Percentiles rank a stretch among this genome's conserved stretches.
These are phyloP conservation scores for Backusella macrospora DNA, from an alignment of 192 early-diverging fungal genomes.

Conservation along the genomic window DNA sequence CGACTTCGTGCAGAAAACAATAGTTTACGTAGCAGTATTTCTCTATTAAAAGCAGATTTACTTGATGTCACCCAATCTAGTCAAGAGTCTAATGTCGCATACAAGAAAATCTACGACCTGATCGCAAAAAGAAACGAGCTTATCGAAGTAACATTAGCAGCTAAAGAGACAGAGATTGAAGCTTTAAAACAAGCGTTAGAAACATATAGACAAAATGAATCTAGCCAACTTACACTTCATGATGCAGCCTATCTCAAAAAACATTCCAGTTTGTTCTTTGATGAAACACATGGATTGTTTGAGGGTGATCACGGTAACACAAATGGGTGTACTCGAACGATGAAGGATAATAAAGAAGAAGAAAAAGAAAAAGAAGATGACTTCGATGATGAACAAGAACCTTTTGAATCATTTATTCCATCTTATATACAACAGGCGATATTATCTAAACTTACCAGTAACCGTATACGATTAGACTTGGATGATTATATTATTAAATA, in stretches of 20 bases:
- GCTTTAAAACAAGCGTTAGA: constrained; percentile 20
- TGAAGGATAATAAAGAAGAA: not conserved
- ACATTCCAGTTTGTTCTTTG: not conserved
- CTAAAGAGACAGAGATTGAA: constrained; percentile 27
- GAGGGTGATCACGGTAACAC: not conserved
- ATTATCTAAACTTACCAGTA: constrained; percentile 42
- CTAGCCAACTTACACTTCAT: too few species aligned
- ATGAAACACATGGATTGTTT: too few species aligned
- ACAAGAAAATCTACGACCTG: constrained; percentile 29
- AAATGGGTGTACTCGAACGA: constrained; percentile 8
- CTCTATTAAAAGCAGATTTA: constrained; percentile 31
- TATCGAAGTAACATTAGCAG: constrained; percentile 12
- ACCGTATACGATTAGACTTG: constrained; percentile 45
- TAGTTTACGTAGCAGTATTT: constrained; percentile 21
- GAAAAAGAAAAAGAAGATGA: constrained; percentile 38
- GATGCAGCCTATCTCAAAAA: too few species aligned
- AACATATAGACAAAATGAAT: not conserved
- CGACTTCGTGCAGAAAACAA: constrained; percentile 38
- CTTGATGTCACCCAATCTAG: constrained; percentile 29
- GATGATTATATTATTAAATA: constrained; percentile 52
- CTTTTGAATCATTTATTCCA: constrained; percentile 41
- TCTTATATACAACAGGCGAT: constrained; percentile 46
- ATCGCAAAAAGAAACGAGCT: constrained; percentile 1
- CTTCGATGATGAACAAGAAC: constrained; percentile 1
- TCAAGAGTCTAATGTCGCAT: constrained; percentile 25